Conservation (phyloP, 352 stramenopile genomes). For the Phytophthora ohioensis region DNA sequence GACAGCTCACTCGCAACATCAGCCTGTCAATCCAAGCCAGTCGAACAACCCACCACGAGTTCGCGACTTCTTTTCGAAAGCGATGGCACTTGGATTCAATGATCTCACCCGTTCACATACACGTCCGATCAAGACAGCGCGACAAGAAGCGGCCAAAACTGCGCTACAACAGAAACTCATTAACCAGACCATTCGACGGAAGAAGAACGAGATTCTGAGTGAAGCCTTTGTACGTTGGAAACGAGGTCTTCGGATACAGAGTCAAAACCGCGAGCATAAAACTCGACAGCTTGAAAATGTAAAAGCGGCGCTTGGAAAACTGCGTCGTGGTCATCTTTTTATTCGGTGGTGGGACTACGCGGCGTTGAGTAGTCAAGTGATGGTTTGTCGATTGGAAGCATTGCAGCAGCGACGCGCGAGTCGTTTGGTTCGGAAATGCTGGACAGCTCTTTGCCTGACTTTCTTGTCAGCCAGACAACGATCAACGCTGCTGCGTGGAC, state of each 20-base stretch:
- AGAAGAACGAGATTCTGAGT: conserved; percentile 50
- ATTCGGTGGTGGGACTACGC: conserved; percentile 43
- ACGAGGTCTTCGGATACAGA: conserved; percentile 62
- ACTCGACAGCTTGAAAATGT: conserved; percentile 39
- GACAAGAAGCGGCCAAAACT: conserved; percentile 33
- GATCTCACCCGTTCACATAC: conserved; percentile 28
- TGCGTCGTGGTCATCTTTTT: conserved; percentile 53
- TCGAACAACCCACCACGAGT: conserved; percentile 11
- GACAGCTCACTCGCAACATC: not conserved
- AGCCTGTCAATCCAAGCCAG: conserved; percentile 1
- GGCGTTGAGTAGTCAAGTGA: conserved; percentile 36
- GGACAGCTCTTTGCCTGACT: conserved; percentile 15
- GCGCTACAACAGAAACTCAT: conserved; percentile 71
- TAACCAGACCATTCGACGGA: conserved; percentile 53
- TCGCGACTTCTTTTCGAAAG: conserved; percentile 28
- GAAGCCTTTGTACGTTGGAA: conserved; percentile 62
- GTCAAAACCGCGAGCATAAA: conserved; percentile 46
- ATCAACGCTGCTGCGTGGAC: conserved; percentile 22
- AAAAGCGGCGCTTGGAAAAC: conserved; percentile 21
- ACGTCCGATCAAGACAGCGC: conserved; percentile 16
- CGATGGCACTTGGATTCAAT: conserved; percentile 18
- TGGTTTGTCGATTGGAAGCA: conserved; percentile 55
- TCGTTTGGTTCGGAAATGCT: conserved; percentile 35
- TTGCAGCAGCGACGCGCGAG: conserved; percentile 45
- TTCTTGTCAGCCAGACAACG: not conserved